Base-by-base conservation (phyloP, 768 basidiomycete genomes). In the Phaeolepiota aurea region DNA sequence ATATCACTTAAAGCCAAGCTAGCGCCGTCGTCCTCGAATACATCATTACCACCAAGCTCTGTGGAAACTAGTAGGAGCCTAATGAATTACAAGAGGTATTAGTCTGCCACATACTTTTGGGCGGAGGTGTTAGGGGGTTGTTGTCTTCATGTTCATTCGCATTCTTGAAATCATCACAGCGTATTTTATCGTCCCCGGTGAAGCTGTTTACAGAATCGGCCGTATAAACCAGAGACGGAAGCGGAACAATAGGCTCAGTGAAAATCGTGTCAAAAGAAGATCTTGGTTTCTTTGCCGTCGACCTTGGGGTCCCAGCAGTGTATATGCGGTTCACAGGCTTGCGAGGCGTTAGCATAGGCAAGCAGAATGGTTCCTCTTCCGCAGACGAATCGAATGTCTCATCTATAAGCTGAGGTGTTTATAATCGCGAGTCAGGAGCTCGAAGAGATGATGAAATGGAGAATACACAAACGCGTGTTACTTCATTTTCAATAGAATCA, bases 1-100 rank as follows among this genome's bases (percentile, higher is more conserved):
- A 75, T 65, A 46, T 74, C 72, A 9, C 64, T 64, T 20, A 75
- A 56, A 15, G 69, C 72, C 64, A 73, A 64, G 47, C 73, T 75
- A 4, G 57, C 59, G 11, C 51, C 64, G n/a, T 42, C 49, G 22
- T 61, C 56, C 11, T 52, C 53, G n/a, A 49, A 44, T 7, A 52
- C 61, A 13, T 45, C 51, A 3, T 44, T 44, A 11, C 44, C 37
- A 12, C 22, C 38, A n/a, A 14, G 37, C 2, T 37, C 44, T 9
- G n/a, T n/a, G n/a, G n/a, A n/a, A n/a, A n/a, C n/a, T n/a, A n/a
- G n/a, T n/a, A n/a, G n/a, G n/a, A n/a, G n/a, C n/a, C n/a, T n/a
- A n/a, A n/a, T n/a, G n/a, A n/a, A n/a, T n/a, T n/a, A n/a, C n/a
- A n/a, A n/a, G n/a, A n/a, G n/a, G n/a, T n/a, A n/a, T n/a, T n/a